Percentiles rank a stretch among this genome's conserved stretches.
phyloP scores from a whole-genome alignment of 2,329 filamentous ascomycete genomes.

The Cytospora mali region DNA sequence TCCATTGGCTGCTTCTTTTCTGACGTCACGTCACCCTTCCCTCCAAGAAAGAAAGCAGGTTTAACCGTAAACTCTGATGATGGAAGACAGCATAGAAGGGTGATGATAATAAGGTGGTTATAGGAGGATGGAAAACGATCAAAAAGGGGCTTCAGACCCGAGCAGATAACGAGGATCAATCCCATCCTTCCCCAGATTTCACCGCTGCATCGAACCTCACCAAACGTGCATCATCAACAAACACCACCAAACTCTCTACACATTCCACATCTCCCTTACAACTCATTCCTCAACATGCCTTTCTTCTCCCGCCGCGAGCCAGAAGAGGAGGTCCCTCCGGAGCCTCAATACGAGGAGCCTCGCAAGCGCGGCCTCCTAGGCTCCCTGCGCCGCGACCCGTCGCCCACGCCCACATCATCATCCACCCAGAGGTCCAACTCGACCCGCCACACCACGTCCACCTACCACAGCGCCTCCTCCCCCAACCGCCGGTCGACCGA shows the following conservation, averaged over 20 bases:
- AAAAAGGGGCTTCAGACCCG: slow-evolving; percentile 15
- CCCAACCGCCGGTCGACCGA: slow-evolving; percentile 36
- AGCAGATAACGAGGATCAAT: not conserved
- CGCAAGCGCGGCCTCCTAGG: slow-evolving; percentile 42
- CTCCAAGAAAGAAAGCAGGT: slow-evolving; percentile 22
- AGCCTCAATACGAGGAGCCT: slow-evolving; percentile 35
- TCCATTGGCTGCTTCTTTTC: slow-evolving; percentile 31
- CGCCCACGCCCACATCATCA: slow-evolving; percentile 33
- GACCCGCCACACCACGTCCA: slow-evolving; percentile 26
- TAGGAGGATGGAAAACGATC: slow-evolving; percentile 12
- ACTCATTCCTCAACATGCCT: slow-evolving; percentile 31
- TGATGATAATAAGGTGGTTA: not conserved
- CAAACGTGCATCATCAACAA: not conserved
- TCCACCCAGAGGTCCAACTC: slow-evolving; percentile 31
- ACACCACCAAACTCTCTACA: not conserved
- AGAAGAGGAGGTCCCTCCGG: slow-evolving; percentile 35
- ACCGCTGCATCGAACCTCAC: not conserved
- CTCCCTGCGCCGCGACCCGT: slow-evolving; percentile 35
- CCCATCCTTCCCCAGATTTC: not conserved
- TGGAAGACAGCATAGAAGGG: not conserved
- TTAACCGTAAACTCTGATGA: slow-evolving; percentile 20
- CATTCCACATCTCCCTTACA: not conserved
- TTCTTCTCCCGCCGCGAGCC: slow-evolving; percentile 40
- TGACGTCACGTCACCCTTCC: slow-evolving; percentile 34
- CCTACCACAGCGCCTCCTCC: slow-evolving; percentile 31